phyloP scores from a whole-genome alignment of 768 basidiomycete genomes.

The Rhizopogon roseolus region DNA sequence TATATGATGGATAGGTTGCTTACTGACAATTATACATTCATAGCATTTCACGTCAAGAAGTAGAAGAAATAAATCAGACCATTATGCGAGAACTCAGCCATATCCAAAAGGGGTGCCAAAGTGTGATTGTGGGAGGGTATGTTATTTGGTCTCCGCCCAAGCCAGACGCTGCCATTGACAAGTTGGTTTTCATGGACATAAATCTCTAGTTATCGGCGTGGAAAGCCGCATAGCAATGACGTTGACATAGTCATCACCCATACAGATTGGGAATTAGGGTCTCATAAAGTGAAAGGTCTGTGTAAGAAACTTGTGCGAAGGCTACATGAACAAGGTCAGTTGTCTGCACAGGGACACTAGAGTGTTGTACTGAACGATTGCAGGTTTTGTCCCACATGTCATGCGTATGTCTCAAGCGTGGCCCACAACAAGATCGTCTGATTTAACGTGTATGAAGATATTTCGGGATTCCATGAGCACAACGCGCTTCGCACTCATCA shows the following conservation, averaged over 20 bases:
- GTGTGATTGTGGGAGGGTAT: slow-evolving; percentile 81
- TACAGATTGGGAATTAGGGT: slow-evolving; percentile 39
- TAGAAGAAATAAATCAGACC: slow-evolving; percentile 66
- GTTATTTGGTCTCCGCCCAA: slow-evolving; percentile 14
- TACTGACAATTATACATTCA: not conserved
- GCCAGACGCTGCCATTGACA: not conserved
- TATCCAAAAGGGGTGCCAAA: slow-evolving; percentile 62
- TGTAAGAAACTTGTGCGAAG: slow-evolving; percentile 54
- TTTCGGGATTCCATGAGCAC: slow-evolving; percentile 55
- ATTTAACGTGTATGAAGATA: slow-evolving; percentile 33
- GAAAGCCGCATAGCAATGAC: slow-evolving; percentile 78
- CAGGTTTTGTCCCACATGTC: slow-evolving; percentile 77
- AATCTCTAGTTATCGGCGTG: slow-evolving; percentile 67
- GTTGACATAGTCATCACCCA: slow-evolving; percentile 89
- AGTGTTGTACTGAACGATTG: not conserved
- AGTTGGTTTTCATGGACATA: not conserved
- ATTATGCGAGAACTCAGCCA: slow-evolving; percentile 63
- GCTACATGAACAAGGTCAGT: slow-evolving; percentile 54
- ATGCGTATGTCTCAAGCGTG: slow-evolving; percentile 52
- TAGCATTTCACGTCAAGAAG: slow-evolving; percentile 72
- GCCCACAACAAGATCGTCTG: not conserved
- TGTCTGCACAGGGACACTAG: not conserved
- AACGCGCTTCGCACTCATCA: slow-evolving; percentile 52
- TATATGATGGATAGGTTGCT: not conserved
- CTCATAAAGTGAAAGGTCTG: slow-evolving; percentile 52